Base-by-base conservation (phyloP, 169 alveolate species). In the Plasmodium gonderi region DNA sequence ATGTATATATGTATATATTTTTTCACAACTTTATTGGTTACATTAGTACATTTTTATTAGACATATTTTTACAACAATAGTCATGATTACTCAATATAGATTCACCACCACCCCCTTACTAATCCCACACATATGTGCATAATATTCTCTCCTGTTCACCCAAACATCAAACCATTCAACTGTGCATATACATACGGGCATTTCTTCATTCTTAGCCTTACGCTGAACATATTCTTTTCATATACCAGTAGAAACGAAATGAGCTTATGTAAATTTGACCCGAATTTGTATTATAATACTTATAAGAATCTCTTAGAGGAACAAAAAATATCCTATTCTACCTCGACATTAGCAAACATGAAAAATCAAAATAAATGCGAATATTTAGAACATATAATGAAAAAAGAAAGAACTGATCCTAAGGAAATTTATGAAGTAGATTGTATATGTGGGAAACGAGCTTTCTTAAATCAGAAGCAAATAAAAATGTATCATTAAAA, bases 211-310 rank as follows among this genome's bases (percentile, higher is more conserved):
- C 80, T 67, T 65, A 89, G 94, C 64, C 38, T 89, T 14, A 64
- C 31, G 5, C 38, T 89, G 78, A 89, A 89, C 38, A 77, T 89
- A 14, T 89, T 89, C 54, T 89, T 89, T 44, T 89, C 94, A 33
- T 89, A 89, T 45, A 89, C 94, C 29, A 89, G 94, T 77, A 77
- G 83, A 77, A 89, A 89, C 65, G 94, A 89, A 89, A 89, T 89
- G 94, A 89, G 81, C 44, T 44, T 89, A 9, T 89, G 94, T 45
- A 64, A 54, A 31, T 54, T 89, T 68, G 38, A 54, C 20, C 94
- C 94, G 3, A 89, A 54, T 42, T 89, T 89, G 38, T 89, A 89
- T n/a, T 77, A n/a, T 38, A 87, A 89, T 38, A 76, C 94, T 6
- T 89, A 77, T 65, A 89, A 89, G 54, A 49, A 65, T 47, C 80